Evolutionary conservation across 1,284 basidiomycete species (phyloP).

Genomic region (Boletellus deceptivus): DNA sequence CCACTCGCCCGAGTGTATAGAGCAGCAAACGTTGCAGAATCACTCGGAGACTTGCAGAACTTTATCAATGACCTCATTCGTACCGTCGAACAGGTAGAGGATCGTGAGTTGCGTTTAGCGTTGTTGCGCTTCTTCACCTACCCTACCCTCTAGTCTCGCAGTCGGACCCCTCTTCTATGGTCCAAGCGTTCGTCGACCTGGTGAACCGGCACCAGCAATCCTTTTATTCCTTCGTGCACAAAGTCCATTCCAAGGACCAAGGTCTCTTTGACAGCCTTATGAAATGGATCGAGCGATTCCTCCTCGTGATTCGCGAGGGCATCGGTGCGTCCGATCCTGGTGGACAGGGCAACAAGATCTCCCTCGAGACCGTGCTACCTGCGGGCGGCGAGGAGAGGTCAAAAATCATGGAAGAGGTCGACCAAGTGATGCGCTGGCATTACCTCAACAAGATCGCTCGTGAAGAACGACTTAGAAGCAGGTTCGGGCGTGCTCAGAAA

Average conservation of each 20-base stretch:
- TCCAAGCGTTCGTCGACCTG: constrained; percentile 92
- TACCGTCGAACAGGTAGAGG: constrained; percentile 91
- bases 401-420: constrained; percentile 81
- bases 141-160: constrained; percentile 59
- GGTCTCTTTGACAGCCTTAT: constrained; percentile 93
- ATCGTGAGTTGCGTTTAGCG: constrained; percentile 55
- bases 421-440: constrained; percentile 85
- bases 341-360: constrained; percentile 40
- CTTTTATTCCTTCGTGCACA: constrained; percentile 98
- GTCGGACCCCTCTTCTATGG: constrained; percentile 82
- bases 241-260: constrained; percentile 97
- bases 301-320: constrained; percentile 90
- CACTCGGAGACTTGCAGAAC: constrained; percentile 86
- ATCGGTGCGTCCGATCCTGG: constrained; percentile 49
- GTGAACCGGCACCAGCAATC: constrained; percentile 92
- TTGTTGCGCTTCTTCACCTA: constrained; percentile 8
- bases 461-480: constrained; percentile 81
- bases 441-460: constrained; percentile 89
- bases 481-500: constrained; percentile 65
- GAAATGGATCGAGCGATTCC: constrained; percentile 96
- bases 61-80: constrained; percentile 96
- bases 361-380: constrained; percentile 86
- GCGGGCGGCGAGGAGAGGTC: constrained; percentile 72
- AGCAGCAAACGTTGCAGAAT: constrained; percentile 96
- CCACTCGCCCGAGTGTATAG: constrained; percentile 98